Conservation (phyloP, 257 asterid genomes). For the Forsythia suspensa region DNA sequence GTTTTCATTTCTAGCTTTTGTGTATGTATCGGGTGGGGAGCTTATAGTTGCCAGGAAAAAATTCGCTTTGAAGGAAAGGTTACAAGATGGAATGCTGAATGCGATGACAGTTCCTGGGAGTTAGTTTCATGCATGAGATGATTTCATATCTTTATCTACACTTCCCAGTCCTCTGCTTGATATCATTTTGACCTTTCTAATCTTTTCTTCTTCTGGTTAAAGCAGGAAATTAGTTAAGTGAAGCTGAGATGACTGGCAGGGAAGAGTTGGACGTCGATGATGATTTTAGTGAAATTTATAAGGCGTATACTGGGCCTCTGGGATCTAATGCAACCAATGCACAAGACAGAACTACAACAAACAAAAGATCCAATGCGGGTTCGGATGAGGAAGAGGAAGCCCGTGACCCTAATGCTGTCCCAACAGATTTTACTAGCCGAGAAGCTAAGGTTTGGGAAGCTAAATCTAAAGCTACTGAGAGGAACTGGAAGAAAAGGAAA, state of each 20-base stretch:
- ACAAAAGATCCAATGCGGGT: slow-evolving; percentile 70
- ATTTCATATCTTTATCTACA: background rate
- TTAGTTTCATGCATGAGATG: background rate
- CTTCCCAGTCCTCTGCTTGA: background rate
- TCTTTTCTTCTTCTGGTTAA: background rate
- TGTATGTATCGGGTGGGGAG: background rate
- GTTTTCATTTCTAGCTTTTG: background rate
- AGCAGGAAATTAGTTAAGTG: slow-evolving; percentile 29
- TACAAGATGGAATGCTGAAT: background rate
- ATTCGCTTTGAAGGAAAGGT: background rate
- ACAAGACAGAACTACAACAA: slow-evolving; percentile 48
- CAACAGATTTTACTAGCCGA: slow-evolving; percentile 98
- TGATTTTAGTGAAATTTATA: slow-evolving; percentile 88
- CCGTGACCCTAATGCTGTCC: slow-evolving; percentile 94
- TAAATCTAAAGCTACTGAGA: slow-evolving; percentile 97
- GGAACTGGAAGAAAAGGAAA: slow-evolving; percentile 98
- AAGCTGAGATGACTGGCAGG: slow-evolving; percentile 62
- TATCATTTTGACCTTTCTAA: background rate
- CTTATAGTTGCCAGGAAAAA: background rate
- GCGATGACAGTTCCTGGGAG: background rate
- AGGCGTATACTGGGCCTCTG: slow-evolving; percentile 89
- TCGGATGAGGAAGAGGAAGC: slow-evolving; percentile 86
- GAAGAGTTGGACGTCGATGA: slow-evolving; percentile 74
- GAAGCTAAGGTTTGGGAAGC: slow-evolving; percentile 99
- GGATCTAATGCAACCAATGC: slow-evolving; percentile 45